A percentile compares a stretch with the other conserved stretches of the same genome.
Conservation (phyloP, 208 protist genomes). For the Phytomonas serpens region DNA sequence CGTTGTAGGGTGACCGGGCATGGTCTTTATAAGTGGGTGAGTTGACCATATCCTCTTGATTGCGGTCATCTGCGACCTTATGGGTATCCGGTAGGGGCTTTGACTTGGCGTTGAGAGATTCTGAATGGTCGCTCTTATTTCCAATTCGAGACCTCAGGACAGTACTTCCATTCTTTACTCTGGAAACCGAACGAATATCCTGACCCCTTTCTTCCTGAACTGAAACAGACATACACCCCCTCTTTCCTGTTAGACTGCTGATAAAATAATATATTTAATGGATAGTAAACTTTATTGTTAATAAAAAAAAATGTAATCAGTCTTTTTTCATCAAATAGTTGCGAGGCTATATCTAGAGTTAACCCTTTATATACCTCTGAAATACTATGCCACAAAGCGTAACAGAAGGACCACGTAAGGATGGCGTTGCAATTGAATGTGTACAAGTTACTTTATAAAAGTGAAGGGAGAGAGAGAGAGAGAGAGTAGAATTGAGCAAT, state of each 20-base stretch:
- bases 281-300: not conserved
- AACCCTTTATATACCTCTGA: not conserved
- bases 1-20: conserved; percentile 18
- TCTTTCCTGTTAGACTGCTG: not conserved
- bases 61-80: not conserved
- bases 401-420: not conserved
- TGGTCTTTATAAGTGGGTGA: conserved; percentile 15
- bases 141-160: not conserved
- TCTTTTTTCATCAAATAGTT: not conserved
- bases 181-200: not conserved
- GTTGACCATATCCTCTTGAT: conserved; percentile 6
- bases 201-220: not conserved
- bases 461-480: no score
- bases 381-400: not conserved
- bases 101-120: not conserved
- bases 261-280: not conserved
- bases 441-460: not conserved
- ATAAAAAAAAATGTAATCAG: not conserved
- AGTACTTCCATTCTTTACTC: not conserved
- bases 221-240: not conserved
- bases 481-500: not conserved
- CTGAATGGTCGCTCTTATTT: not conserved
- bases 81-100: not conserved
- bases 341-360: not conserved
- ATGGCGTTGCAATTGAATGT: not conserved